Evolutionary conservation across 106 monocot species (phyloP).

Genomic region (Acanthochlamys bracteata): DNA sequence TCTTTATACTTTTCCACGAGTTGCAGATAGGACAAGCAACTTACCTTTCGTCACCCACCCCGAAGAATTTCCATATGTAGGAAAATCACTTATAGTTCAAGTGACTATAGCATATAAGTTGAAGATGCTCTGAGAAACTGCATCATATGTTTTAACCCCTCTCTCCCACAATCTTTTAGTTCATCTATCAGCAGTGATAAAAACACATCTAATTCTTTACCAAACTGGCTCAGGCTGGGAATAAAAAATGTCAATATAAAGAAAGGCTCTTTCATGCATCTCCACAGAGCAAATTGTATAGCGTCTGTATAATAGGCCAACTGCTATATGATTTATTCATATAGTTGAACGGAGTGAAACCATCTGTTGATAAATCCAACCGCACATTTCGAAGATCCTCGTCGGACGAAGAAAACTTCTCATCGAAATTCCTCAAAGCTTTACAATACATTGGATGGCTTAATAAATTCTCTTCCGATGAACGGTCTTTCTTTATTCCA

Average conservation of each 20-base stretch:
- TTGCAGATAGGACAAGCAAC: conserved; percentile 6
- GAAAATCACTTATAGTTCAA: conserved; percentile 17
- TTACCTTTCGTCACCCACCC: conserved; percentile 20
- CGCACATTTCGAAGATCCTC: conserved; percentile 1
- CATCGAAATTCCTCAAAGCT: conserved; percentile 1
- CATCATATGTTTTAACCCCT: conserved; percentile 10
- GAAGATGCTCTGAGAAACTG: conserved; percentile 6
- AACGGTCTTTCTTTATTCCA: background rate
- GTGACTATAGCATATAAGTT: background rate
- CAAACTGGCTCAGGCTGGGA: background rate
- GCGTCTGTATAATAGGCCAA: background rate
- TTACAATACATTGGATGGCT: background rate
- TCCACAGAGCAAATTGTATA: conserved; percentile 9
- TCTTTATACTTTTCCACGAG: background rate
- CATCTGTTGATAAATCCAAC: conserved; percentile 6
- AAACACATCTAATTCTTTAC: conserved; percentile 8
- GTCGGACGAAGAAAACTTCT: background rate
- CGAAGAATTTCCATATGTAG: conserved; percentile 10
- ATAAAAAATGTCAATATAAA: background rate
- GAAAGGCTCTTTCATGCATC: conserved; percentile 4
- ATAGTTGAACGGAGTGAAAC: conserved; percentile 5
- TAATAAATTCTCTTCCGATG: background rate
- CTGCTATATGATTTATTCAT: conserved; percentile 7
- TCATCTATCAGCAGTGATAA: conserved; percentile 8
- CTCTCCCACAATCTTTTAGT: background rate